Evolutionary conservation across 441 rosid genomes (phyloP).

Genomic region (Pelargonium fulgidum): DNA sequence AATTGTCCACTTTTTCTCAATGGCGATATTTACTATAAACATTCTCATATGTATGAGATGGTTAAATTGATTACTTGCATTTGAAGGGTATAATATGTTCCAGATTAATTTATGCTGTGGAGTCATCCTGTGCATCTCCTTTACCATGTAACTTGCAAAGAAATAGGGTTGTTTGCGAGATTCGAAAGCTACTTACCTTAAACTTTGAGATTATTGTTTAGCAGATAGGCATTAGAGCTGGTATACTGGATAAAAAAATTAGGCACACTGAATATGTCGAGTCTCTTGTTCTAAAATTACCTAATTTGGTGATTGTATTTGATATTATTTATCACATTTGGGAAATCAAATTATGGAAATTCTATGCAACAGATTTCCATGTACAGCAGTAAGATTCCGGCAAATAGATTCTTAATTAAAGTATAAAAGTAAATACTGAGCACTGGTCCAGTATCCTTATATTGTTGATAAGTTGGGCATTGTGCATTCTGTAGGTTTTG

Average conservation of each 20-base stretch:
- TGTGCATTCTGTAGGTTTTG: neutral
- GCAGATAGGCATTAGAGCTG: neutral
- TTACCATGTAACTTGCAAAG: neutral
- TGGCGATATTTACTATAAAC: constrained; percentile 42
- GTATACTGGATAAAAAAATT: too few species aligned
- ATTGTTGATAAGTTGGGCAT: too few species aligned
- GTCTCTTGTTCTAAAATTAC: too few species aligned
- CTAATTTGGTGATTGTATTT: too few species aligned
- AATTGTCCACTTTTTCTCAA: constrained; percentile 40
- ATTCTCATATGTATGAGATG: constrained; percentile 35
- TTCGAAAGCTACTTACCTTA: neutral
- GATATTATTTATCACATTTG: too few species aligned
- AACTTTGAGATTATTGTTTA: neutral
- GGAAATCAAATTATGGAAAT: too few species aligned
- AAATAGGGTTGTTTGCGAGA: neutral
- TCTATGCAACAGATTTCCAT: too few species aligned
- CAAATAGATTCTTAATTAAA: too few species aligned
- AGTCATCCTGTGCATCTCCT: neutral
- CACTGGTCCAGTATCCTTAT: neutral
- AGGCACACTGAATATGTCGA: too few species aligned
- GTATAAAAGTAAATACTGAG: too few species aligned
- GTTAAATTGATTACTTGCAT: constrained; percentile 28
- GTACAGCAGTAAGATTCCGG: too few species aligned
- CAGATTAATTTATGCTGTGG: constrained; percentile 25
- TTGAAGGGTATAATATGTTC: constrained; percentile 40